Conservation (phyloP, 495 filamentous ascomycete species). For the Hypoxylon cercidicola region DNA sequence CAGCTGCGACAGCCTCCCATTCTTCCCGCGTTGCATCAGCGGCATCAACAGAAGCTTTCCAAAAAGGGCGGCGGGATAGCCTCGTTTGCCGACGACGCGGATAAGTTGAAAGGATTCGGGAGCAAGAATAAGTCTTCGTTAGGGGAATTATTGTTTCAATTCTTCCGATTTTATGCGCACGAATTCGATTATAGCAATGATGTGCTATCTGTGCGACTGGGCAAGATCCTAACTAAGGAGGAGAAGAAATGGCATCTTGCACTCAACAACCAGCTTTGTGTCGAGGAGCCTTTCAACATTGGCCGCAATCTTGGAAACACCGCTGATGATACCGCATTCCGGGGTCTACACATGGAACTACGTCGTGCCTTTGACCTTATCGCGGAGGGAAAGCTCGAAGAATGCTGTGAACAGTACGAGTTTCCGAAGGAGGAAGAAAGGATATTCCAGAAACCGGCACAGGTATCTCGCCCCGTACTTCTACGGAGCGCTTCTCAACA, state of each 20-base stretch:
- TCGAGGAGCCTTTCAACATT: slow-evolving; percentile 96
- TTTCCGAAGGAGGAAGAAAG: slow-evolving; percentile 87
- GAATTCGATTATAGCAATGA: slow-evolving; percentile 88
- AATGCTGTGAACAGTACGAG: slow-evolving; percentile 84
- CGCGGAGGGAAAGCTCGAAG: slow-evolving; percentile 75
- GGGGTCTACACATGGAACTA: slow-evolving; percentile 88
- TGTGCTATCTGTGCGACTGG: slow-evolving; percentile 88
- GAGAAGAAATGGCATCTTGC: slow-evolving; percentile 86
- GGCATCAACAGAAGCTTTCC: slow-evolving; percentile 68
- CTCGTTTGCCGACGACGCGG: slow-evolving; percentile 86
- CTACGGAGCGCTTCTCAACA: slow-evolving; percentile 65
- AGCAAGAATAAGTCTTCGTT: slow-evolving; percentile 81
- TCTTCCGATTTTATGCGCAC: slow-evolving; percentile 94
- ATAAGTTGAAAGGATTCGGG: slow-evolving; percentile 77
- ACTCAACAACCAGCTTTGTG: slow-evolving; percentile 84
- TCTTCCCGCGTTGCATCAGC: slow-evolving; percentile 85
- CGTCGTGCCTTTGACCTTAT: slow-evolving; percentile 86
- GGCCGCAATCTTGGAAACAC: slow-evolving; percentile 96
- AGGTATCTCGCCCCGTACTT: slow-evolving; percentile 58
- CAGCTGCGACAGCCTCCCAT: slow-evolving; percentile 90
- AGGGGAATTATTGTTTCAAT: slow-evolving; percentile 86
- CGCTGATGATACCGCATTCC: slow-evolving; percentile 91
- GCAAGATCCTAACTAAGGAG: slow-evolving; percentile 81
- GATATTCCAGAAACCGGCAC: slow-evolving; percentile 74
- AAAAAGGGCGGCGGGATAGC: slow-evolving; percentile 70